Evolutionary conservation across 1,284 basidiomycete species (phyloP).

Genomic region (Sporisorium exsertum): DNA sequence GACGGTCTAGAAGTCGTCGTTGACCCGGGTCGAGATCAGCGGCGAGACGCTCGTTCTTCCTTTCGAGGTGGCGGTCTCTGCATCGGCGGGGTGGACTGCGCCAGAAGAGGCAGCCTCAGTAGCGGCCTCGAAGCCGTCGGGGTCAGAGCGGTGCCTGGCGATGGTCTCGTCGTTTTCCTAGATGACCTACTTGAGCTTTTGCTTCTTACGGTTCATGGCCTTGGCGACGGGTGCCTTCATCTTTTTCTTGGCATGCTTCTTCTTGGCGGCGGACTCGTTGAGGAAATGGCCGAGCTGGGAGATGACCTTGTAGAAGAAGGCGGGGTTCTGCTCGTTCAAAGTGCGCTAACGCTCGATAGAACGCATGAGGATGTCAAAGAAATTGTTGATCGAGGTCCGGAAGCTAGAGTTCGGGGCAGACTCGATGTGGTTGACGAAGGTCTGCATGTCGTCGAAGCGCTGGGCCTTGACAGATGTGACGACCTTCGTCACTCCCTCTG

Average conservation of each 20-base stretch:
- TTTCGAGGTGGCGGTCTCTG: constrained; percentile 71
- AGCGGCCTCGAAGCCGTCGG: constrained; percentile 81
- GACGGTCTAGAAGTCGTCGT: constrained; percentile 88
- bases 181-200: constrained; percentile 89
- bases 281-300: constrained; percentile 82
- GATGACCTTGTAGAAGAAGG: constrained; percentile 85
- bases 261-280: constrained; percentile 80
- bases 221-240: constrained; percentile 95
- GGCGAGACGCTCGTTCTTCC: constrained; percentile 71
- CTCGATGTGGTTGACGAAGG: constrained; percentile 86
- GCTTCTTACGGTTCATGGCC: constrained; percentile 94
- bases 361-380: constrained; percentile 94
- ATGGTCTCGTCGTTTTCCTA: constrained; percentile 90
- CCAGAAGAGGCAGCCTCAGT: constrained; percentile 69
- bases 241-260: constrained; percentile 85
- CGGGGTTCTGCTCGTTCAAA: constrained; percentile 85
- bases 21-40: constrained; percentile 70
- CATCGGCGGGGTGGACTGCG: constrained; percentile 72
- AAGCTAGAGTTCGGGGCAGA: constrained; percentile 92
- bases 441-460: constrained; percentile 87
- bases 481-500: constrained; percentile 78
- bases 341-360: constrained; percentile 89
- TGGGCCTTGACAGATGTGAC: constrained; percentile 89
- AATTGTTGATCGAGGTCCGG: constrained; percentile 87
- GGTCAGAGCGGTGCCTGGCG: constrained; percentile 79